Percentiles rank a stretch among this genome's conserved stretches.
Conservation (phyloP, 192 early-diverging fungal species). For the Kickxella alabastrina region DNA sequence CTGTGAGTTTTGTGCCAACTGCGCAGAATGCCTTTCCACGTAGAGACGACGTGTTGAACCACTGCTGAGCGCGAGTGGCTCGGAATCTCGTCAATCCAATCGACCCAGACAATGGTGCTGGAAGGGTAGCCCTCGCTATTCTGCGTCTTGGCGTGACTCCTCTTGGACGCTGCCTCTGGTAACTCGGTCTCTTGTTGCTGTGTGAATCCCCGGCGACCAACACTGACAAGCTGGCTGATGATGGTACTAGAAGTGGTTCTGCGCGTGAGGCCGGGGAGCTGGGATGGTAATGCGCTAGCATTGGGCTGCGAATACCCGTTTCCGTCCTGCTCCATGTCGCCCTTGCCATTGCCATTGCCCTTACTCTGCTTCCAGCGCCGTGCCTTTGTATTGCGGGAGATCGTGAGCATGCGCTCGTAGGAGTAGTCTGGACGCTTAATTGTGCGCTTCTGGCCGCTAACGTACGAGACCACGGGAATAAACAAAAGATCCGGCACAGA, state of each 20-base stretch:
- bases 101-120: slow-evolving; percentile 12
- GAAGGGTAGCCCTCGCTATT: background rate
- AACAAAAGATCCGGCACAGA: slow-evolving; percentile 29
- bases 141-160: background rate
- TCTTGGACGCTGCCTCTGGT: background rate
- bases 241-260: background rate
- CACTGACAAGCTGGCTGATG: background rate
- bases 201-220: background rate
- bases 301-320: background rate
- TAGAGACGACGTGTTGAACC: slow-evolving; percentile 11
- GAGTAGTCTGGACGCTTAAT: slow-evolving; percentile 24
- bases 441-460: slow-evolving; percentile 11
- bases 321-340: background rate
- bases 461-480: slow-evolving; percentile 10
- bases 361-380: slow-evolving; percentile 9
- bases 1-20: slow-evolving; percentile 12
- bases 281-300: background rate
- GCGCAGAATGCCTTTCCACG: slow-evolving; percentile 30
- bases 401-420: slow-evolving; percentile 26
- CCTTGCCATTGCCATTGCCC: background rate
- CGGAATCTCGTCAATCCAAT: slow-evolving; percentile 26
- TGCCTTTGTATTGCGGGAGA: slow-evolving; percentile 26
- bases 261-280: background rate
- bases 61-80: background rate
- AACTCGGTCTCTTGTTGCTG: background rate